Percentiles rank a stretch among this genome's conserved stretches.
These are phyloP conservation scores for Thymus mandschuricus DNA, from an alignment of 257 asterid genomes.

Conservation along the genomic window DNA sequence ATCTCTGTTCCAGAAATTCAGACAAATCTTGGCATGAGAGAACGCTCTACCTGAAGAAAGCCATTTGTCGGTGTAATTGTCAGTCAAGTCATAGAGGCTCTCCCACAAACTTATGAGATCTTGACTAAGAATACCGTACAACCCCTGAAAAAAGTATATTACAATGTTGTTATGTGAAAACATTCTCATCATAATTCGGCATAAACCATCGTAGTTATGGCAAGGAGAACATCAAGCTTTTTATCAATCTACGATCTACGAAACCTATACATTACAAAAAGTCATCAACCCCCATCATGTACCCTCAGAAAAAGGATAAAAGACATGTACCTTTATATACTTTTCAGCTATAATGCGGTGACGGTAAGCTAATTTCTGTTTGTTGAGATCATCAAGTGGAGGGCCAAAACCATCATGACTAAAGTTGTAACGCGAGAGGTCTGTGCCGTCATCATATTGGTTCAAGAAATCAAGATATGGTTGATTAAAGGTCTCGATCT, in stretches of 20 bases:
- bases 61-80: constrained; percentile 85
- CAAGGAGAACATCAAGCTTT: constrained; percentile 8
- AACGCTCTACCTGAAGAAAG: constrained; percentile 74
- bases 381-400: constrained; percentile 62
- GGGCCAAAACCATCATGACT: constrained; percentile 64
- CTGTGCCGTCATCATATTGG: constrained; percentile 69
- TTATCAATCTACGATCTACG: neutral
- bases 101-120: constrained; percentile 65
- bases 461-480: constrained; percentile 73
- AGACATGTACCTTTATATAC: constrained; percentile 67
- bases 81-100: constrained; percentile 72
- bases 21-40: constrained; percentile 20
- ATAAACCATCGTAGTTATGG: neutral
- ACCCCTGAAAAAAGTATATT: constrained; percentile 61
- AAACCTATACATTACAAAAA: neutral
- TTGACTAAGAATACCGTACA: constrained; percentile 55
- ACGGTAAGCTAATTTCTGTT: constrained; percentile 79
- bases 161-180: constrained; percentile 1
- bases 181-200: neutral
- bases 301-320: constrained; percentile 22
- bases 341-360: constrained; percentile 68
- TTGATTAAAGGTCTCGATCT: constrained; percentile 83
- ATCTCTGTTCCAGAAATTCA: constrained; percentile 17
- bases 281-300: neutral
- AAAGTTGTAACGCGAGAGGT: constrained; percentile 77